Evolutionary conservation across 2,329 filamentous ascomycete species (phyloP), one percentile per base, ranked within the genome.

Genomic region (Rhexocercosporidium sp.): DNA sequence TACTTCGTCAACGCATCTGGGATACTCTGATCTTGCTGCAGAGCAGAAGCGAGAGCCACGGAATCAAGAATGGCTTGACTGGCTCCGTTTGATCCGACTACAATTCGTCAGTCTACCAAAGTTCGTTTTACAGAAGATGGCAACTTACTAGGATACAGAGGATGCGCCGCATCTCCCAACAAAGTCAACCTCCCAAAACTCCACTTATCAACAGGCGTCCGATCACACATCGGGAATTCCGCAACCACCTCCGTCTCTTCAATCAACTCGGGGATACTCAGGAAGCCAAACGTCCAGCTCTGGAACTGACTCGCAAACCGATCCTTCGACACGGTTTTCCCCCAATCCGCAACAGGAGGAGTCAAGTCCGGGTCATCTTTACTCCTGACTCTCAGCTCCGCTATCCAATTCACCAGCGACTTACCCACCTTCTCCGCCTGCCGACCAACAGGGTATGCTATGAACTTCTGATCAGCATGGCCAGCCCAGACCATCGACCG

Each of bases 151-250:
- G 81, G 80, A 68, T 82, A 82, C 76, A 82, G 81, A 0, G 78
- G 70, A 61, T 71, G 70, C 67, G 80, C 81, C 3, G 79, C 78
- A 69, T 82, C 80, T 16, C 81, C 80, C 2, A 82, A 67, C n/a
- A 82, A 69, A 9, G 80, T 79, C 59, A 80, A 41, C 14, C 75
- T 70, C 6, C 77, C 78, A 65, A 78, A 78, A 39, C 71, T 78
- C 81, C 81, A 82, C 18, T 76, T 74, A 16, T 78, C 76, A 0
- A 82, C 77, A 0, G 81, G 78, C 60, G 78, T 76, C n/a, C 81
- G 77, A 66, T 82, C 81, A 64, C 80, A 81, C 81, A 83, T 83
- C 29, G 82, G 81, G 62, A 82, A 83, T 69, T 83, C 81, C 59
- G 78, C 82, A 0, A 82, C 79, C 49, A 77, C 80, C 5, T 80